Percentiles rank a stretch among this genome's conserved stretches.
phyloP scores from a whole-genome alignment of 805 yeast genomes.

The Ogataea sp. region DNA sequence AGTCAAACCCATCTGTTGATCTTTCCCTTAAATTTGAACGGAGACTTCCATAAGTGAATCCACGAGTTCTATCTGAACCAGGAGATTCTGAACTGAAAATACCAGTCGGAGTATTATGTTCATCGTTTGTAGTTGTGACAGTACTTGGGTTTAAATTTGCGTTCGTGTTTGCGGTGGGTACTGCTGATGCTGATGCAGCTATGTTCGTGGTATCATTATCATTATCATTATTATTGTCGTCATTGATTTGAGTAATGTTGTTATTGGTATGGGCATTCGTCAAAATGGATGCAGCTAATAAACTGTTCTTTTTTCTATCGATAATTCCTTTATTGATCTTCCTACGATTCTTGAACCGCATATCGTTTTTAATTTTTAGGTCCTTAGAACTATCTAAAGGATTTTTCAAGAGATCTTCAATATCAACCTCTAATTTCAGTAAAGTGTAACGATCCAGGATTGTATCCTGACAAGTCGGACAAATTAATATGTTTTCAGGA shows the following conservation, averaged over 20 bases:
- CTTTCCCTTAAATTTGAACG: background rate
- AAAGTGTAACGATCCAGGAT: conserved; percentile 21
- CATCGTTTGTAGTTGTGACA: no score
- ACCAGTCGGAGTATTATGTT: no score
- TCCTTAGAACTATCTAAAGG: conserved; percentile 7
- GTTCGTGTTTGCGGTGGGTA: no score
- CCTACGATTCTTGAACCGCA: conserved; percentile 23
- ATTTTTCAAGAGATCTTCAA: conserved; percentile 18
- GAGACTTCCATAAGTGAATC: background rate
- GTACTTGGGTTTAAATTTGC: no score
- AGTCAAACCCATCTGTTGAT: background rate
- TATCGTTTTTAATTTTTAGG: conserved; percentile 17
- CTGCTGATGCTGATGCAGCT: background rate
- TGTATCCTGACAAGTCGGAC: conserved; percentile 21
- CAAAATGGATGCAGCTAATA: no score
- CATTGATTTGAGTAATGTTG: background rate
- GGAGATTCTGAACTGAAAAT: no score
- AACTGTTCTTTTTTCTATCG: background rate
- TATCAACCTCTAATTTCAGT: conserved; percentile 20
- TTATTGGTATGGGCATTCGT: background rate
- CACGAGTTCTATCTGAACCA: background rate
- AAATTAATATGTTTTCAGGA: conserved; percentile 25
- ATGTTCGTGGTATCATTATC: no score
- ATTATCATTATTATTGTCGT: background rate
- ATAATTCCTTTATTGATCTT: conserved; percentile 9